Conservation (phyloP, 192 early-diverging fungal species). For the Haplosporangium gracile region DNA sequence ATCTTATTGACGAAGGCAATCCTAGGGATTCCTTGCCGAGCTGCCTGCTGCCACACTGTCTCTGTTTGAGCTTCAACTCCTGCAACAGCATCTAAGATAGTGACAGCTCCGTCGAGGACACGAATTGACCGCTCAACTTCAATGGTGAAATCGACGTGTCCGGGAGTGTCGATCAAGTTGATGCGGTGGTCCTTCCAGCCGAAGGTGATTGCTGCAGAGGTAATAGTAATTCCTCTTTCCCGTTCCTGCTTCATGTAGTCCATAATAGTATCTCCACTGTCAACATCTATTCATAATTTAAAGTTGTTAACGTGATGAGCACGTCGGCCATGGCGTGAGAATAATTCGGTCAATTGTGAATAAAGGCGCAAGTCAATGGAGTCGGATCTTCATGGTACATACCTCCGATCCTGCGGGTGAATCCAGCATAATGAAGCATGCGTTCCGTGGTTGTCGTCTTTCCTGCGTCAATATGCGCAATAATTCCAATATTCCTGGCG, state of each 20-base stretch:
- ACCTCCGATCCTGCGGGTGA: conserved; percentile 90
- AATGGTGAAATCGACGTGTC: conserved; percentile 96
- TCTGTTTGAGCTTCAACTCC: conserved; percentile 99
- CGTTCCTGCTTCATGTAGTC: conserved; percentile 92
- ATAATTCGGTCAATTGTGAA: neutral
- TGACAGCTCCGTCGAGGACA: conserved; percentile 95
- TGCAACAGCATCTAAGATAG: conserved; percentile 93
- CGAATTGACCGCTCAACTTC: conserved; percentile 94
- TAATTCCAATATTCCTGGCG: conserved; percentile 91
- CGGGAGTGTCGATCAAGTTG: conserved; percentile 97
- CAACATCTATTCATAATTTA: conserved; percentile 72
- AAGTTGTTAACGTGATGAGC: neutral
- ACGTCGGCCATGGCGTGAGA: conserved; percentile 6
- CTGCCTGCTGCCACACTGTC: conserved; percentile 93
- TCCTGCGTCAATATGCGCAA: conserved; percentile 97
- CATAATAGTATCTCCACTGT: conserved; percentile 94
- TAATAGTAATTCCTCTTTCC: conserved; percentile 95
- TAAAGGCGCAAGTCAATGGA: neutral
- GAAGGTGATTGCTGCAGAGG: conserved; percentile 93
- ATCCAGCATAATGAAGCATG: conserved; percentile 96
- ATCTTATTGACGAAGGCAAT: conserved; percentile 97
- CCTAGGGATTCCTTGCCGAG: conserved; percentile 83
- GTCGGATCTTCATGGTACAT: neutral
- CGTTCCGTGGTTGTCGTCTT: conserved; percentile 98
- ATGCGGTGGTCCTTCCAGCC: conserved; percentile 80